phyloP scores from a whole-genome alignment of 768 basidiomycete genomes.

The Tubosaeta sp. region DNA sequence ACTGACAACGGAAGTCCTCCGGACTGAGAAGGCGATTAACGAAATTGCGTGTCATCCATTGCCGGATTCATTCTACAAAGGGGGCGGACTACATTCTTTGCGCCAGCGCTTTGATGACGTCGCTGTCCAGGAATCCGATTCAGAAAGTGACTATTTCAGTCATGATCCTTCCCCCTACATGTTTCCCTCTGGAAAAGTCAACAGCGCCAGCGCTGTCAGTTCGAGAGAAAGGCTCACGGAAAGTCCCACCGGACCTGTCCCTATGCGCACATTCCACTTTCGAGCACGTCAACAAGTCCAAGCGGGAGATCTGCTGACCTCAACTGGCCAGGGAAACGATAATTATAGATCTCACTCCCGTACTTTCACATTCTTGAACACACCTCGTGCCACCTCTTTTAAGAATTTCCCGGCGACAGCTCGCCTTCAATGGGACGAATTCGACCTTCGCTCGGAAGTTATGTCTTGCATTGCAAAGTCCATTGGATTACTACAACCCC shows the following conservation, averaged over 20 bases:
- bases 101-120: conserved; percentile 83
- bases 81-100: conserved; percentile 83
- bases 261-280: conserved; percentile 22
- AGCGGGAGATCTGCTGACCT: conserved; percentile 71
- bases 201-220: conserved; percentile 8
- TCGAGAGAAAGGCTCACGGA: conserved; percentile 26
- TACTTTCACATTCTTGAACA: conserved; percentile 47
- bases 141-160: conserved; percentile 57
- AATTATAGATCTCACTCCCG: conserved; percentile 42
- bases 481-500: conserved; percentile 88
- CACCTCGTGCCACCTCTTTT: conserved; percentile 39
- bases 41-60: conserved; percentile 95
- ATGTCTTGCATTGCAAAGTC: conserved; percentile 98
- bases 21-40: conserved; percentile 96
- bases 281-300: conserved; percentile 53
- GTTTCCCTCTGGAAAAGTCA: conserved; percentile 19
- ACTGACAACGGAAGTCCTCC: conserved; percentile 88
- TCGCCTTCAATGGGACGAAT: conserved; percentile 55
- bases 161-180: conserved; percentile 14
- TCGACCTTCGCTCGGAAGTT: conserved; percentile 93
- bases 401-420: conserved; percentile 23
- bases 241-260: conserved; percentile 15
- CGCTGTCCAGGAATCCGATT: conserved; percentile 40
- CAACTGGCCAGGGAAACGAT: conserved; percentile 48
- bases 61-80: conserved; percentile 86